Base-by-base conservation (phyloP, 345 rosid species). In the Aurinia saxatilis region DNA sequence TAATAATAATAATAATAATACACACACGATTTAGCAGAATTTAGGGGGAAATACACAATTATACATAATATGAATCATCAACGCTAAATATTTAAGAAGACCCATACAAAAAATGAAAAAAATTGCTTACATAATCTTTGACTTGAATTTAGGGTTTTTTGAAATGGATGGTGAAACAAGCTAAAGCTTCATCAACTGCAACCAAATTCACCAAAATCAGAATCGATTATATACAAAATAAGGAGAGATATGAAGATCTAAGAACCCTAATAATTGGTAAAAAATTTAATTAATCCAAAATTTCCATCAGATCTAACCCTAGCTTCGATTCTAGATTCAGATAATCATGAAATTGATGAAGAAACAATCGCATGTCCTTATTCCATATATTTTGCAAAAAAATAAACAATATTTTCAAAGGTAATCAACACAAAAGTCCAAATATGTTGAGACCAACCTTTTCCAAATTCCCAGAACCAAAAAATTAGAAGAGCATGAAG, bases 291-390 rank as follows among this genome's bases (percentile, higher is more conserved):
- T 35, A 62, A 44, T 48, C 64, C 65, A 73, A 60, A 23, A n/a
- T 23, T 54, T 55, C 66, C 57, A 71, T 39, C 77, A 77, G 83
- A 83, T 83, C 83, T 70, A 75, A 71, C 31, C 73, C 77, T 66
- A 66, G 70, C 38, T 45, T 75, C n/a, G 42, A 55, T 34, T 56
- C 58, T 12, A 47, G 66, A 71, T 64, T 65, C 61, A 75, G 71
- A 66, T 58, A 50, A 50, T 50, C 21, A 65, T 15, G 45, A 35
- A 19, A 53, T 45, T 52, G 19, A 65, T 42, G 60, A 41, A 68
- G 27, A 66, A 53, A 59, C 46, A 63, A 8, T 39, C 54, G 72
- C 61, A 63, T 50, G 49, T 63, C 69, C 27, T 54, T 65, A n/a
- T 65, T 38, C 70, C 34, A 60, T 63, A 45, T 21, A 27, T 27